Percentiles rank a stretch among this genome's conserved stretches.
phyloP scores from a whole-genome alignment of 2,329 filamentous ascomycete species.

The Ophiostoma fasciatum region DNA sequence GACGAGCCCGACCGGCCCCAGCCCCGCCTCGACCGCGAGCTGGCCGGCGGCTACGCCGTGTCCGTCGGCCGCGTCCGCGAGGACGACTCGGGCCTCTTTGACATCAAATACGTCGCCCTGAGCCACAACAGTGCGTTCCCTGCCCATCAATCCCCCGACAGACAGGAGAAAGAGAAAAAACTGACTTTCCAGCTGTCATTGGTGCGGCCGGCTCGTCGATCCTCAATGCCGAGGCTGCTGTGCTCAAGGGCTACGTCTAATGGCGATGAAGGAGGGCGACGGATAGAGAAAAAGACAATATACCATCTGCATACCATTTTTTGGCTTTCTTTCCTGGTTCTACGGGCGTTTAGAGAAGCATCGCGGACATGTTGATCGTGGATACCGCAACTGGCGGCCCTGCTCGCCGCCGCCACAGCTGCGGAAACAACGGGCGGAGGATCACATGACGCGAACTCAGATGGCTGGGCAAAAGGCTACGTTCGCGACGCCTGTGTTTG shows the following conservation, averaged over 20 bases:
- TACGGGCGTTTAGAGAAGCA: too few species aligned
- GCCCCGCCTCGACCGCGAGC: conserved; percentile 76
- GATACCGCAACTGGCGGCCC: too few species aligned
- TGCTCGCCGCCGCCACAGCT: too few species aligned
- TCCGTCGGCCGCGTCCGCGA: conserved; percentile 78
- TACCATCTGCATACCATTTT: too few species aligned
- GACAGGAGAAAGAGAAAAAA: too few species aligned
- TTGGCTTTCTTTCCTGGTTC: too few species aligned
- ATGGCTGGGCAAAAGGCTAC: too few species aligned
- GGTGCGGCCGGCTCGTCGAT: conserved; percentile 94
- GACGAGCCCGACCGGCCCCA: conserved; percentile 85
- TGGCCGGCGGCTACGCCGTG: conserved; percentile 75
- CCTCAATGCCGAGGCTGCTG: conserved; percentile 81
- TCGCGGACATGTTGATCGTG: too few species aligned
- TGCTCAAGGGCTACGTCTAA: conserved; percentile 77
- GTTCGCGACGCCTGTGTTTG: too few species aligned
- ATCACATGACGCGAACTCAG: too few species aligned
- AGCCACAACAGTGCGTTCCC: conserved; percentile 54
- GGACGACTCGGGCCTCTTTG: conserved; percentile 79
- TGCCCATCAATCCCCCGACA: conserved; percentile 2
- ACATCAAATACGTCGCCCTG: conserved; percentile 86
- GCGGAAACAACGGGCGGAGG: too few species aligned
- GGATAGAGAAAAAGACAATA: conserved; percentile 5
- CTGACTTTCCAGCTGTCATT: conserved; percentile 67
- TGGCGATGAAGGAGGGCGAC: too few species aligned